Conservation (phyloP, 208 protist species). For the Herpetomonas tarakana region DNA sequence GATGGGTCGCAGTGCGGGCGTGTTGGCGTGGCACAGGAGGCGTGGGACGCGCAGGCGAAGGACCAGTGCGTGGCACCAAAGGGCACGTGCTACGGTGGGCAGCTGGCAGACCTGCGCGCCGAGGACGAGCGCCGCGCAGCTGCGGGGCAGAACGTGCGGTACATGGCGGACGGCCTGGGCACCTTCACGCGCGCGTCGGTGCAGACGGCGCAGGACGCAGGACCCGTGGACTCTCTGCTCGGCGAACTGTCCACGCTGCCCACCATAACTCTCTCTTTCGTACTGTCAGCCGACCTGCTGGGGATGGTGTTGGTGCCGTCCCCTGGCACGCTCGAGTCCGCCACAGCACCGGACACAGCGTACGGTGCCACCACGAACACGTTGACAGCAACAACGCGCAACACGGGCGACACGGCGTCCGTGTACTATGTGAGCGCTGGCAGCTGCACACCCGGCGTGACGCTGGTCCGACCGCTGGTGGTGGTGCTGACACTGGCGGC, state of each 20-base stretch:
- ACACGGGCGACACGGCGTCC: conserved; percentile 15
- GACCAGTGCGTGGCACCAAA: conserved; percentile 23
- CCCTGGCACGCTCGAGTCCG: conserved; percentile 16
- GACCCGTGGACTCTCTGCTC: conserved; percentile 20
- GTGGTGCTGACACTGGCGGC: background rate
- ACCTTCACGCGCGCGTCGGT: conserved; percentile 8
- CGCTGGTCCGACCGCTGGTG: conserved; percentile 8
- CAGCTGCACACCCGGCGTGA: conserved; percentile 22
- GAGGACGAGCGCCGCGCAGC: conserved; percentile 27
- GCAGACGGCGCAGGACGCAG: background rate
- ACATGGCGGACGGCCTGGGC: conserved; percentile 42
- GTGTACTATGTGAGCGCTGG: conserved; percentile 17
- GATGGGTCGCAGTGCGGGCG: conserved; percentile 56
- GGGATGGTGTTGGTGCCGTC: conserved; percentile 25
- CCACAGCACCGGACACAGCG: background rate
- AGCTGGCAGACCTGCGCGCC: conserved; percentile 55
- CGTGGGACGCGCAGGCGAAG: conserved; percentile 31
- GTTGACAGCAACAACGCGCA: conserved; percentile 8
- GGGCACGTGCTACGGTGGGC: conserved; percentile 49
- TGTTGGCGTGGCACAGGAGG: conserved; percentile 52
- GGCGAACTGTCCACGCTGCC: conserved; percentile 15
- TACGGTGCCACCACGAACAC: conserved; percentile 3
- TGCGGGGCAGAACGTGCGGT: conserved; percentile 22
- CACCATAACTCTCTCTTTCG: conserved; percentile 34
- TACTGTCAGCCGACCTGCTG: conserved; percentile 41